Conservation (phyloP, 2,329 filamentous ascomycete genomes). For the Ophiostoma sp. region DNA sequence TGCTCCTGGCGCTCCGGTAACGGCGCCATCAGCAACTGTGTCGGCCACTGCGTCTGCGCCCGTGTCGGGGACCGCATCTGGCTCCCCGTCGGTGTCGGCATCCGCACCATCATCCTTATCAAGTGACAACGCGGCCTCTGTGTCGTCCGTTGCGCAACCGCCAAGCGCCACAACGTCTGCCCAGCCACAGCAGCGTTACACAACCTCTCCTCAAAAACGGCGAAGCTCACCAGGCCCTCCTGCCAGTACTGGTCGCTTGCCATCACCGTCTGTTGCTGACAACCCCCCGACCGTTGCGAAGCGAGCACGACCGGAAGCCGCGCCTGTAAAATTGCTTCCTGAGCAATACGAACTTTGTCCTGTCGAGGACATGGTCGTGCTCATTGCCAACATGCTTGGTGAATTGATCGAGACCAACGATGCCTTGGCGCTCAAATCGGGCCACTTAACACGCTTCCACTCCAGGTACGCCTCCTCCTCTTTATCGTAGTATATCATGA, state of each 20-base stretch:
- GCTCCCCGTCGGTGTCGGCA: not conserved
- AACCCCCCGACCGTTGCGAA: conserved; percentile 45
- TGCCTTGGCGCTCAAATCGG: conserved; percentile 77
- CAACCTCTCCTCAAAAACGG: conserved; percentile 41
- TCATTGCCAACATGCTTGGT: conserved; percentile 93
- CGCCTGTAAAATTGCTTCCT: conserved; percentile 62
- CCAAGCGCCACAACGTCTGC: not conserved
- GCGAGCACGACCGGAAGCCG: conserved; percentile 52
- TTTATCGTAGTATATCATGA: not conserved
- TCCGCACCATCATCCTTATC: not conserved
- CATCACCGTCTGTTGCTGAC: conserved; percentile 27
- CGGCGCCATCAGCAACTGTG: not conserved
- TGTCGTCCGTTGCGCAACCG: not conserved
- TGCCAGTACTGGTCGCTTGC: conserved; percentile 31
- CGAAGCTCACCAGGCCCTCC: conserved; percentile 46
- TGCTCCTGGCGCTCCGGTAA: conserved; percentile 8
- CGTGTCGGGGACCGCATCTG: not conserved
- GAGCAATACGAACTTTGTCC: conserved; percentile 77
- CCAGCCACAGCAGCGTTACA: conserved; percentile 21
- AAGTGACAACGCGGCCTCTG: conserved; percentile 10
- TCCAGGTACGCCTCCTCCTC: conserved; percentile 63
- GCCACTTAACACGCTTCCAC: conserved; percentile 89
- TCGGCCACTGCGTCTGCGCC: conserved; percentile 7
- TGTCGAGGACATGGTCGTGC: conserved; percentile 80
- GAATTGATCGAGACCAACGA: conserved; percentile 95